Base-by-base conservation (phyloP, 495 filamentous ascomycete species). In the Cladorrhinum samala region DNA sequence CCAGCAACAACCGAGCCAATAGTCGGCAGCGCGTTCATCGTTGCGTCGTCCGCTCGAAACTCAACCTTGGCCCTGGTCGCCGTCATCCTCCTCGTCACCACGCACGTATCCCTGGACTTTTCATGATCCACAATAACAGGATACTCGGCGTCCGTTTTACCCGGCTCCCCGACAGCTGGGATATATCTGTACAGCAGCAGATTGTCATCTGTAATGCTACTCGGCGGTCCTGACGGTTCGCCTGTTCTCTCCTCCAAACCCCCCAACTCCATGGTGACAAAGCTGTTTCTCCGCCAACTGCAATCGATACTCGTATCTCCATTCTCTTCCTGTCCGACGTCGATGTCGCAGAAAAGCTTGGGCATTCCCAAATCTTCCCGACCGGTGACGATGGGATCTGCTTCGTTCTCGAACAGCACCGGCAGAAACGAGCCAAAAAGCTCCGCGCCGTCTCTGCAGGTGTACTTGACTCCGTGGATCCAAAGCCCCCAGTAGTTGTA, bases 281-380 rank as follows among this genome's bases (percentile, higher is more conserved):
- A 80, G 0, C 59, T 59, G 1, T 70, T 70, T 2, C 77, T 77
- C 43, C 76, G 52, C 78, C 78, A 81, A 46, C 70, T 69, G 40
- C 40, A 44, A n/a, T 52, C 25, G 16, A 52, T 23, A 38, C 24
- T 24, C 7, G 68, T 68, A 2, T 56, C 55, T n/a, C 52, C 49
- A 5, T 66, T 64, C 23, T 67, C 65, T 43, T 71, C 49, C n/a
- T n/a, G n/a, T n/a, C n/a, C 27, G 1, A 77, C 61, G 37, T 77
- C 72, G 49, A 83, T 68, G 0, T 72, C 70, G 21, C 67, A 67
- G 42, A 72, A 80, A 5, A 82, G 45, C 63, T 81, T 83, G 2
- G 80, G 78, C 71, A 82, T 76, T 6, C 78, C 79, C 13, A 80
- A 66, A 59, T 82, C 79, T 30, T 84, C 80, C 20, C 77, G 60